Percentiles rank a stretch among this genome's conserved stretches.
phyloP scores from a whole-genome alignment of 2,329 filamentous ascomycete genomes.

The Beauveria sp. region DNA sequence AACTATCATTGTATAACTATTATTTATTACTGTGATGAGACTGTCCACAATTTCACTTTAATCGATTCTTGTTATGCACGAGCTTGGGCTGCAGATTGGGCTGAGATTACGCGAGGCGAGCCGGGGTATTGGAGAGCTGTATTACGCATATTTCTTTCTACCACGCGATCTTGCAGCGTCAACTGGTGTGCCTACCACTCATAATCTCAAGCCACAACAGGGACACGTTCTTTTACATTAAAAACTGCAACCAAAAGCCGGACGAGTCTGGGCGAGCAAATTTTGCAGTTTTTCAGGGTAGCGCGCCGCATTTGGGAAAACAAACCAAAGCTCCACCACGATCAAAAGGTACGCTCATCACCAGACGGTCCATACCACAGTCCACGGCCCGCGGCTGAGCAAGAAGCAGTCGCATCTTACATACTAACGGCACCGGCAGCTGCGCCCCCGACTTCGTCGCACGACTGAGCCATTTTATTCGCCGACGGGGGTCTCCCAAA shows the following conservation, averaged over 20 bases:
- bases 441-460: not conserved
- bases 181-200: no score
- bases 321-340: conserved; percentile 3
- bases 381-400: not conserved
- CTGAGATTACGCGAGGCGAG: no score
- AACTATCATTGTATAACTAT: not conserved
- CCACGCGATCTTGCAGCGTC: no score
- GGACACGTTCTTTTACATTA: no score
- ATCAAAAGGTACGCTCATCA: not conserved
- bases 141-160: no score
- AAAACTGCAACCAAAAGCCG: no score
- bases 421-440: not conserved
- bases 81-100: not conserved
- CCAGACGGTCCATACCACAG: not conserved
- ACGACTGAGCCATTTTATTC: not conserved
- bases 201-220: no score
- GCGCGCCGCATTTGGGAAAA: not conserved
- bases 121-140: no score
- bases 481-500: not conserved
- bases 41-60: not conserved
- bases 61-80: not conserved
- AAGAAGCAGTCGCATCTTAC: not conserved
- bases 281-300: not conserved
- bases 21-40: conserved; percentile 4
- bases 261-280: not conserved